Evolutionary conservation across 2,329 filamentous ascomycete genomes (phyloP).

Genomic region (Talaromyces amestolkiae): DNA sequence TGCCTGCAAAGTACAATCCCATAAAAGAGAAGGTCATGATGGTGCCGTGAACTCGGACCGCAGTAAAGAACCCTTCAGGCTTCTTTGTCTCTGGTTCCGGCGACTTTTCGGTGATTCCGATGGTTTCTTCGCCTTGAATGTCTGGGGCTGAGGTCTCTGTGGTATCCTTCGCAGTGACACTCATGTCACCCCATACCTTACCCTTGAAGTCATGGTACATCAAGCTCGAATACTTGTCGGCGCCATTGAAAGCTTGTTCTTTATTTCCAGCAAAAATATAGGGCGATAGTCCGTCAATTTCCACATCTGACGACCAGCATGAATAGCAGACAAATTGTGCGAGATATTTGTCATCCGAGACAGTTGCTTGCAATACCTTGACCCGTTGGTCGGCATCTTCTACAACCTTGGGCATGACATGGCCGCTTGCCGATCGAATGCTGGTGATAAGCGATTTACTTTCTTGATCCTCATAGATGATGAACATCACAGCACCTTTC

Average conservation of each 20-base stretch:
- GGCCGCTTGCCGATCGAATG: conserved; percentile 26
- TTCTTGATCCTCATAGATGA: conserved; percentile 27
- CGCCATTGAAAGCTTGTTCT: conserved; percentile 39
- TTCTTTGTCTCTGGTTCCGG: not conserved
- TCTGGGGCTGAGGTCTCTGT: conserved; percentile 3
- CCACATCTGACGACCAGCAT: conserved; percentile 52
- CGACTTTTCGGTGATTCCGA: conserved; percentile 5
- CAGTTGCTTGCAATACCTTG: conserved; percentile 47
- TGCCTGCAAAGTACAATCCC: conserved; percentile 19
- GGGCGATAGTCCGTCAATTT: conserved; percentile 46
- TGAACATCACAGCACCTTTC: conserved; percentile 31
- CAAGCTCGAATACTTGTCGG: conserved; percentile 45
- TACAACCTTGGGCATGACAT: conserved; percentile 25
- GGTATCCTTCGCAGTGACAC: not conserved
- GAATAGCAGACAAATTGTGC: conserved; percentile 54
- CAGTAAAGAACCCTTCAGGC: conserved; percentile 2
- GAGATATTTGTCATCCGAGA: conserved; percentile 43
- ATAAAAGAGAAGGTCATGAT: conserved; percentile 22
- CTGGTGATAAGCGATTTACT: conserved; percentile 29
- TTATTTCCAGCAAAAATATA: conserved; percentile 60
- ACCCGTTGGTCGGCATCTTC: conserved; percentile 33
- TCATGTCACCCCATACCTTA: conserved; percentile 15
- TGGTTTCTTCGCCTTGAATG: conserved; percentile 14
- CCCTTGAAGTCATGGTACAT: conserved; percentile 56
- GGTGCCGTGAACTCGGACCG: conserved; percentile 19